Base-by-base conservation (phyloP, 306 rosid species). In the Senna siamea region DNA sequence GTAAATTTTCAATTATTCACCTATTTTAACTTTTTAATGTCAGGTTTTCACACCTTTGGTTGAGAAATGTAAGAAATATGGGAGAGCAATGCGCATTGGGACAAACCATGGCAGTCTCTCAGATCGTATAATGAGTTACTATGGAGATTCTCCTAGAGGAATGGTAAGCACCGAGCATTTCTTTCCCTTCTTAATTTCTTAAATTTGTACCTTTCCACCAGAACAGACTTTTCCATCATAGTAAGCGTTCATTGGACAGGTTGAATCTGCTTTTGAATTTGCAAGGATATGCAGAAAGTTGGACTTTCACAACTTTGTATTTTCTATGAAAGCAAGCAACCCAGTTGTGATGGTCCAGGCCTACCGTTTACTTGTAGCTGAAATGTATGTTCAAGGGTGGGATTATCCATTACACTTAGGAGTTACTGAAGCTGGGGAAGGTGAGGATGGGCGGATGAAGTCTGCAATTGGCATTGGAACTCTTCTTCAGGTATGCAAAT, bases 371-470 rank as follows among this genome's bases (percentile, higher is more conserved):
- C 96, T 94, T 66, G 95, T 92, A 12, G 95, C 99, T 80, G 97
- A 94, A 88, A 92, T 94, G 99, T 92, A 89, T 81, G 95, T 92
- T 79, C 90, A 88, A 9, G 97, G 96, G 66, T 94, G 99, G 99
- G 97, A 94, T 63, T 94, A 94, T 78, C 99, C 99, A 38, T 81
- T 94, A 53, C 99, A 94, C 85, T 85, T 94, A 85, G 99, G 99
- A 66, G 99, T 94, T 69, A 94, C 99, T 77, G 99, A 94, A 90
- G 99, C 99, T 44, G 99, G 99, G 80, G 99, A 94, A 83, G 99
- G 99, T 83, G 99, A 94, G 86, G 99, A 94, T 70, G 99, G 99
- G 64, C 84, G 99, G 57, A 94, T 94, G 99, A 94, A 94, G 79
- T 94, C 99, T 78, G 99, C 99, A 58, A 92, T 94, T 79, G 99